These are phyloP conservation scores for Fusarium tupiense DNA, from an alignment of 2,329 filamentous ascomycete species.

Conservation along the genomic window DNA sequence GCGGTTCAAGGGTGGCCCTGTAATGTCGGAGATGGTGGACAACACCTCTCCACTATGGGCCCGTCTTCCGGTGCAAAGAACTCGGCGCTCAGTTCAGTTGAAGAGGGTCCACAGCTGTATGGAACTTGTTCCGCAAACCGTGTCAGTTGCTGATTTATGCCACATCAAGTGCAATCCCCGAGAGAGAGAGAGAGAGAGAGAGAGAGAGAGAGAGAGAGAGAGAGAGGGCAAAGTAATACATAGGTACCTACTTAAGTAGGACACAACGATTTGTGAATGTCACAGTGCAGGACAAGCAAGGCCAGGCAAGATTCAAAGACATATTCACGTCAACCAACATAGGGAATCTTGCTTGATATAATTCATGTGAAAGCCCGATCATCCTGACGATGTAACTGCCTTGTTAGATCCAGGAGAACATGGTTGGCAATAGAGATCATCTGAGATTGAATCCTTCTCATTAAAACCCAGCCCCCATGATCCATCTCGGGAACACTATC, in stretches of 20 bases:
- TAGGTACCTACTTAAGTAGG: background rate
- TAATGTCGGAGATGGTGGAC: slow-evolving; percentile 40
- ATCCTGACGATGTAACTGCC: background rate
- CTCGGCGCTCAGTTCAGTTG: slow-evolving; percentile 23
- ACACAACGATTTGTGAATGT: background rate
- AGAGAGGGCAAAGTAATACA: slow-evolving; percentile 1
- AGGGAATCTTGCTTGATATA: background rate
- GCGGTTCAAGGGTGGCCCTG: slow-evolving; percentile 29
- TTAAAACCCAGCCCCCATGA: slow-evolving; percentile 7
- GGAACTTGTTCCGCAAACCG: slow-evolving; percentile 17
- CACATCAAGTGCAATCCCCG: slow-evolving; percentile 35
- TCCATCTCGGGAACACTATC: background rate
- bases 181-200: background rate
- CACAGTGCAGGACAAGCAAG: background rate
- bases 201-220: background rate
- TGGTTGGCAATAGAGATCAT: background rate
- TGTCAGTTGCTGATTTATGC: slow-evolving; percentile 35
- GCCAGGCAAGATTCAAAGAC: background rate
- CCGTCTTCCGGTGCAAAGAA: slow-evolving; percentile 23
- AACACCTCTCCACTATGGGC: slow-evolving; percentile 34
- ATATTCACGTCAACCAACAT: background rate
- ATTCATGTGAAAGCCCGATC: background rate
- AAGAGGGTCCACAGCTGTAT: slow-evolving; percentile 20
- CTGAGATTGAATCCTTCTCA: background rate
- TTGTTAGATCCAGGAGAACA: background rate